A percentile compares a stretch with the other conserved stretches of the same genome.
phyloP scores from a whole-genome alignment of 1,139 yeast genomes.

The Suhomyces anneliseae region DNA sequence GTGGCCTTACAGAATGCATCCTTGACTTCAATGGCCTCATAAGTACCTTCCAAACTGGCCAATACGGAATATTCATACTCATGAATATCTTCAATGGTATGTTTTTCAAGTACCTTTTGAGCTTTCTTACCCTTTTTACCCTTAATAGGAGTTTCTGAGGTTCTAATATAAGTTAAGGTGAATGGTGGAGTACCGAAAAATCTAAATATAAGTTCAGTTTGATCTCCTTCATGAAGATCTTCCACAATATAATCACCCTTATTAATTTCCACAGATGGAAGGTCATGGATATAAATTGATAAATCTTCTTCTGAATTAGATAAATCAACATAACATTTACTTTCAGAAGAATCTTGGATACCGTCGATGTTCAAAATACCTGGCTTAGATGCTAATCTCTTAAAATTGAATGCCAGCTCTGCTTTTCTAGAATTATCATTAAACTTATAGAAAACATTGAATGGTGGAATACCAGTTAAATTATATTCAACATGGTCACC shows the following conservation, averaged over 20 bases:
- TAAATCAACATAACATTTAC: slow-evolving; percentile 66
- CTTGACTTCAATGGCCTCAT: slow-evolving; percentile 83
- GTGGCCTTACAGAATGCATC: slow-evolving; percentile 76
- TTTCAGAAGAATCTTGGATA: slow-evolving; percentile 71
- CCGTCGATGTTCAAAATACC: slow-evolving; percentile 72
- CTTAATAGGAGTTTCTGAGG: slow-evolving; percentile 39
- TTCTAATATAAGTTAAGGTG: slow-evolving; percentile 55
- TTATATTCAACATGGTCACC: slow-evolving; percentile 85
- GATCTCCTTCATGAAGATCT: slow-evolving; percentile 90
- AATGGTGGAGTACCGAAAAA: slow-evolving; percentile 78
- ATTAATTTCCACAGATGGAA: slow-evolving; percentile 88
- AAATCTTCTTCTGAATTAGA: slow-evolving; percentile 45
- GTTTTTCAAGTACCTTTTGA: slow-evolving; percentile 67
- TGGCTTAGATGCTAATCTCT: slow-evolving; percentile 76
- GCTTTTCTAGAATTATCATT: slow-evolving; percentile 63
- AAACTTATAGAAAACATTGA: slow-evolving; percentile 70
- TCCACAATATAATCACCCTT: slow-evolving; percentile 74
- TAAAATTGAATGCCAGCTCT: slow-evolving; percentile 51
- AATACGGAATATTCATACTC: slow-evolving; percentile 66
- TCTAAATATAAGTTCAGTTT: slow-evolving; percentile 66
- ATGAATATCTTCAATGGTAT: slow-evolving; percentile 68
- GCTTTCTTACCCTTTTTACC: slow-evolving; percentile 26
- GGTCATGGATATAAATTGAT: slow-evolving; percentile 62
- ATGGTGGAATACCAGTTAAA: slow-evolving; percentile 79
- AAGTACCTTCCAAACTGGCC: slow-evolving; percentile 89